Evolutionary conservation across 2,329 filamentous ascomycete genomes (phyloP), one percentile per base, ranked within the genome.

Genomic region (Rutstroemia sp.): DNA sequence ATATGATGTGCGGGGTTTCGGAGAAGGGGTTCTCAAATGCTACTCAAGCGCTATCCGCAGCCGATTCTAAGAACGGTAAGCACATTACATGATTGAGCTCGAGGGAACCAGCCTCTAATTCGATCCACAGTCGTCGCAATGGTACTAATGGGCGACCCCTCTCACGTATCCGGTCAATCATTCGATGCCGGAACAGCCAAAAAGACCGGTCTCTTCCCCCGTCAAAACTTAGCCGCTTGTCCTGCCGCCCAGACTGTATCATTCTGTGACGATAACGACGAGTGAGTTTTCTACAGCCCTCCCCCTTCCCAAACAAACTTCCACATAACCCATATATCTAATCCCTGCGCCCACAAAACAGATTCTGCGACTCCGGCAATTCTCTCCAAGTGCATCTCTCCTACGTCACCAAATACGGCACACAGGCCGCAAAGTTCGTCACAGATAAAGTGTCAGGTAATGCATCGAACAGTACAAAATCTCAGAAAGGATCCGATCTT

Each of bases 111-210:
- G 16, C 17, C 9, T 4, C 25, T 50, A 50, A 65, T 61, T 48
- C 62, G 64, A 54, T 59, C 51, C 16, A 50, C 58, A 23, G 61
- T 65, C 48, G 59, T 66, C n/a, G 70, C 68, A 19, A 64, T 69
- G 17, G 63, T 69, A n/a, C 64, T 69, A 44, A 71, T 73, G 64
- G 71, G 70, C 10, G 71, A 73, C 54, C 71, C 71, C 7, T 61
- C 66, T 3, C 67, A 67, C 51, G 67, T 68, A 6, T 61, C 63
- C 8, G 60, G 57, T 38, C 63, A 68, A 27, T 17, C 64, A 0
- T 69, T 67, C 61, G 63, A 70, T 48, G 61, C 63, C 6, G 71
- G 71, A 25, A 70, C 62, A 25, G 49, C 51, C 25, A 62, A 58
- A 19, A 57, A 58, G 16, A 57, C 62, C 25, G 71, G 71, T 16